A percentile compares a stretch with the other conserved stretches of the same genome.
These are phyloP conservation scores for Capsella rubella DNA, from an alignment of 441 rosid species.

Conservation along the genomic window DNA sequence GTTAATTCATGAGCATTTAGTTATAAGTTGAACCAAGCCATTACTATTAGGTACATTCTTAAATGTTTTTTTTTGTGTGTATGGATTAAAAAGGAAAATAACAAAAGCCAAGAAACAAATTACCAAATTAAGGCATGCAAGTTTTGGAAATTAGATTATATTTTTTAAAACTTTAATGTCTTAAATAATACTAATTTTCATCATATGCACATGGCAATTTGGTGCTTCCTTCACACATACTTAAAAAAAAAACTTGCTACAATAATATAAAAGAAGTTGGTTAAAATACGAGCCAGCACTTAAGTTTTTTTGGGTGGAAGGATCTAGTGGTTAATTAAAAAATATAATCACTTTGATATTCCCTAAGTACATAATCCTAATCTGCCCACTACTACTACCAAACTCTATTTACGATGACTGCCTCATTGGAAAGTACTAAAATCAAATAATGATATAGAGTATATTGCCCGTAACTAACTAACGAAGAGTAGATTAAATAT, in stretches of 20 bases:
- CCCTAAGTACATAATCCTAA: constrained; percentile 39
- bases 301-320: constrained; percentile 11
- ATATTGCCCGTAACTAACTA: constrained; percentile 35
- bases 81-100: constrained; percentile 24
- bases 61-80: constrained; percentile 2
- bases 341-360: constrained; percentile 31
- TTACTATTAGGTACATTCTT: constrained; percentile 16
- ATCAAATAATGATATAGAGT: constrained; percentile 17
- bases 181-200: constrained; percentile 19
- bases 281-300: constrained; percentile 39
- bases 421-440: constrained; percentile 27
- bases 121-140: constrained; percentile 28
- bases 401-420: constrained; percentile 37
- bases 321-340: constrained; percentile 38
- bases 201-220: constrained; percentile 44
- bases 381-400: constrained; percentile 39
- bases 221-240: constrained; percentile 38
- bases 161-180: neutral
- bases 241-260: constrained; percentile 3
- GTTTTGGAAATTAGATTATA: constrained; percentile 15
- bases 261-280: constrained; percentile 21
- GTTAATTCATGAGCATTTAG: constrained; percentile 23
- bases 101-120: constrained; percentile 28
- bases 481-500: constrained; percentile 6
- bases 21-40: constrained; percentile 32